Percentiles rank a stretch among this genome's conserved stretches.
phyloP scores from a whole-genome alignment of 1,284 basidiomycete genomes.

The Coniferiporia sulphurascens region DNA sequence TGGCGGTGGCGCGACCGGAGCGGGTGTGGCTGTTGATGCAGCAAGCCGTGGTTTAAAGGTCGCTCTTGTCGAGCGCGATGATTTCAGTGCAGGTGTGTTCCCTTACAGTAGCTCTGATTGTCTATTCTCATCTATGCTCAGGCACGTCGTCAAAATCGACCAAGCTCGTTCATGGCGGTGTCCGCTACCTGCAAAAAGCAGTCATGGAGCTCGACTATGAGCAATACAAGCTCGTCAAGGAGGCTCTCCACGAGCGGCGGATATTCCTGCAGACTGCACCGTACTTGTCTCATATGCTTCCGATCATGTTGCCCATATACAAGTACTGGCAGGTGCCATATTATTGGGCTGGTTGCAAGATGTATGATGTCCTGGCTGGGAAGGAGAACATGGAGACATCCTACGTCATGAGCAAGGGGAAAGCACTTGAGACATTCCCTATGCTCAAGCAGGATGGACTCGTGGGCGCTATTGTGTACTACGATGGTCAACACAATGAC shows the following conservation, averaged over 20 bases:
- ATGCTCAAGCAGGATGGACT: constrained; percentile 94
- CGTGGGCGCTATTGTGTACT: constrained; percentile 94
- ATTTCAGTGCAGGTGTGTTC: constrained; percentile 78
- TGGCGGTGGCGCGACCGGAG: constrained; percentile 91
- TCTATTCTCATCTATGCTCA: constrained; percentile 25
- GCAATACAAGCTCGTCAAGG: constrained; percentile 93
- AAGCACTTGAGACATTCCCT: constrained; percentile 92
- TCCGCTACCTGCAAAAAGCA: constrained; percentile 96
- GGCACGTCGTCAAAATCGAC: constrained; percentile 97
- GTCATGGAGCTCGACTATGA: constrained; percentile 95
- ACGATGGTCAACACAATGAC: constrained; percentile 98
- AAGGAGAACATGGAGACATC: constrained; percentile 96
- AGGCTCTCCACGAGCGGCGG: constrained; percentile 89
- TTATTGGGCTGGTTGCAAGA: constrained; percentile 93
- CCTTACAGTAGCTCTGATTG: too few species aligned
- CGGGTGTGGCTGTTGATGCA: constrained; percentile 92
- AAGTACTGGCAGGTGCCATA: constrained; percentile 98
- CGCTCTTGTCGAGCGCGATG: constrained; percentile 89
- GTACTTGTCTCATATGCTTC: constrained; percentile 88
- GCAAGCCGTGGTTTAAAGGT: constrained; percentile 89
- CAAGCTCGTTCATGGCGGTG: constrained; percentile 96
- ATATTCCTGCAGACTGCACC: constrained; percentile 97
- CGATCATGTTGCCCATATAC: constrained; percentile 79
- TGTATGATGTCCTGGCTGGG: constrained; percentile 94
- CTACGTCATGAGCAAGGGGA: constrained; percentile 91